Base-by-base conservation (phyloP, 192 early-diverging fungal genomes). In the Coemansia sp. region DNA sequence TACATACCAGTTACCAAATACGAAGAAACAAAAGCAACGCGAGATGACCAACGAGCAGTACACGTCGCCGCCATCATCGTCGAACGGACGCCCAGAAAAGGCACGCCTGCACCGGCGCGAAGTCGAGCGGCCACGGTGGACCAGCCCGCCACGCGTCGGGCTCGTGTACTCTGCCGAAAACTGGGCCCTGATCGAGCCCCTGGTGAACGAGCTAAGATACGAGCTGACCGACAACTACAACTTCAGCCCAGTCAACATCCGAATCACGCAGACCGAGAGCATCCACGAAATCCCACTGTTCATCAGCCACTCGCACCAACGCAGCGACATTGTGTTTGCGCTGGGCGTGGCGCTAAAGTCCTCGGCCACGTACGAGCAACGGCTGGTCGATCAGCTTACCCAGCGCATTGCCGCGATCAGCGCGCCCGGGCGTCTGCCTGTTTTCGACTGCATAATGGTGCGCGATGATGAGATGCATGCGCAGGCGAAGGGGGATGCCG, bases 371-470 rank as follows among this genome's bases (percentile, higher is more conserved):
- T 67, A 45, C 21, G 67, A 77, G 49, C 52, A 53, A 17, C 34
- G 73, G 7, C 68, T 70, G 8, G 61, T 77, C 0, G 57, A 64
- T 40, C n/a, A 46, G 30, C 17, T 61, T 0, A 71, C 64, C 4
- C 55, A 59, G 33, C 37, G 67, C 39, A 33, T 77, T 2, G 38
- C 27, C 11, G 53, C 59, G 12, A 27, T 62, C 8, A 18, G 17
- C 12, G 14, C 62, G 50, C 55, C 59, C 2, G 59, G 50, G 3
- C 18, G 71, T 2, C 17, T 67, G 41, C 67, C 63, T 0, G 68
- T 77, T 25, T 70, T 77, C 64, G 73, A 77, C 45, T 71, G 64
- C 24, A 54, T 77, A 15, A n/a, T 77, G 52, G 68, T 77, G 18
- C 41, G 64, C 43, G 64, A 77, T 19, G 33, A 18, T 33, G 17